Evolutionary conservation across 345 rosid genomes (phyloP), one percentile per base, ranked within the genome.

Genomic region (Garcia nutans): DNA sequence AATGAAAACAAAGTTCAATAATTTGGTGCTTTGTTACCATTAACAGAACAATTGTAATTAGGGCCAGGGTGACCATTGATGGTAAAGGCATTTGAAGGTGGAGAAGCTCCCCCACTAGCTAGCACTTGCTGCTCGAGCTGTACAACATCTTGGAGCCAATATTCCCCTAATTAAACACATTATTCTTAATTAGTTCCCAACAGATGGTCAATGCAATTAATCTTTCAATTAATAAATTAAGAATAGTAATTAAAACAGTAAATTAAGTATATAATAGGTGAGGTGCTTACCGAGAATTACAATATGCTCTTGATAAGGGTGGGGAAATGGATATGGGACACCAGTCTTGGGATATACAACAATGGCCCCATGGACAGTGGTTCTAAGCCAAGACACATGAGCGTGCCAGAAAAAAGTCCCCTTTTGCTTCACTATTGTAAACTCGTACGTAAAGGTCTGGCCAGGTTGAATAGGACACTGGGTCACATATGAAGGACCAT

Each of bases 1-100:
- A 37, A 37, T 47, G 10, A 47, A 9, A 47, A n/a, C n/a, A n/a
- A 9, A 47, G 50, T 47, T 47, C 10, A 47, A 47, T 47, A 5
- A 37, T 37, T 37, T 5, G 3, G 37, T 33, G 37, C 37, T 45
- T 56, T 13, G 20, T 70, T 88, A 90, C 98, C 98, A 37, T 86
- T 81, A 59, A 63, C 75, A 72, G 98, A 92, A 81, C 96, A 92
- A 41, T 88, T 86, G 78, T 90, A 93, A 85, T 92, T 88, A 74
- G 98, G 96, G 47, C 98, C 98, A 23, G 96, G 97, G 45, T 88
- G 98, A 69, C 96, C 96, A 37, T 93, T 93, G 45, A 93, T 89
- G 8, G 91, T 93, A 62, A 81, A 93, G 24, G 96, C 98, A 83
- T 90, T 86, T 17, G 97, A 84, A 0, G 92, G 89, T 54, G 93